phyloP scores from a whole-genome alignment of 345 rosid species.

The Hypericum perforatum region DNA sequence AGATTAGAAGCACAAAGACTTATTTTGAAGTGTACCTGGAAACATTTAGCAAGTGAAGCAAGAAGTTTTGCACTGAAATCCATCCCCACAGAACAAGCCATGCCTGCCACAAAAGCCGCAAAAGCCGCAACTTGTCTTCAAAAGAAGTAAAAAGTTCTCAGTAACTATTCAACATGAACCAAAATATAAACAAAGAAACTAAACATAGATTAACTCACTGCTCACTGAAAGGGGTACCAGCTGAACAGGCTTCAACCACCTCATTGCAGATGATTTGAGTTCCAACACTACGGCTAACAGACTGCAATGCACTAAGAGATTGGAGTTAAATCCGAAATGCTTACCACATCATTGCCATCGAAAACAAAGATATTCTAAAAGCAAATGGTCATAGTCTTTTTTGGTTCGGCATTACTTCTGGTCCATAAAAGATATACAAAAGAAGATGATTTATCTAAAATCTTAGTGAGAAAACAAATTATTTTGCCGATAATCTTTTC shows the following conservation, averaged over 20 bases:
- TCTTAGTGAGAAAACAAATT: neutral
- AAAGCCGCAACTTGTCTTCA: slow-evolving; percentile 74
- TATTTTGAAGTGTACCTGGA: slow-evolving; percentile 40
- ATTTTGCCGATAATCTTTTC: neutral
- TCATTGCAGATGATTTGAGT: slow-evolving; percentile 66
- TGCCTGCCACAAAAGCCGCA: slow-evolving; percentile 88
- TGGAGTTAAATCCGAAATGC: slow-evolving; percentile 10
- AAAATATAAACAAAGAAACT: neutral
- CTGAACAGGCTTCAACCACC: slow-evolving; percentile 66
- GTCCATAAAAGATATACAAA: too few relatives aligned
- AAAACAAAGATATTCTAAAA: neutral
- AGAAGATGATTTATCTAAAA: too few relatives aligned
- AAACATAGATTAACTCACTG: slow-evolving; percentile 37
- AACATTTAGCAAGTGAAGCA: slow-evolving; percentile 63
- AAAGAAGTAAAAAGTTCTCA: slow-evolving; percentile 2
- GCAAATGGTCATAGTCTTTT: neutral
- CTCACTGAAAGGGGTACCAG: slow-evolving; percentile 74
- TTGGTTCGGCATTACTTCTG: too few relatives aligned
- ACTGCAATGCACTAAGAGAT: slow-evolving; percentile 31
- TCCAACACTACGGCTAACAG: slow-evolving; percentile 49
- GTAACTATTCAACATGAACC: neutral
- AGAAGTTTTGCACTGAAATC: slow-evolving; percentile 84
- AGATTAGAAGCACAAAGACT: too few relatives aligned
- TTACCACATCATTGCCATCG: neutral
- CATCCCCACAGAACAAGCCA: slow-evolving; percentile 72